These are phyloP conservation scores for Linum usitatissimum DNA, from an alignment of 345 rosid genomes.

Conservation along the genomic window DNA sequence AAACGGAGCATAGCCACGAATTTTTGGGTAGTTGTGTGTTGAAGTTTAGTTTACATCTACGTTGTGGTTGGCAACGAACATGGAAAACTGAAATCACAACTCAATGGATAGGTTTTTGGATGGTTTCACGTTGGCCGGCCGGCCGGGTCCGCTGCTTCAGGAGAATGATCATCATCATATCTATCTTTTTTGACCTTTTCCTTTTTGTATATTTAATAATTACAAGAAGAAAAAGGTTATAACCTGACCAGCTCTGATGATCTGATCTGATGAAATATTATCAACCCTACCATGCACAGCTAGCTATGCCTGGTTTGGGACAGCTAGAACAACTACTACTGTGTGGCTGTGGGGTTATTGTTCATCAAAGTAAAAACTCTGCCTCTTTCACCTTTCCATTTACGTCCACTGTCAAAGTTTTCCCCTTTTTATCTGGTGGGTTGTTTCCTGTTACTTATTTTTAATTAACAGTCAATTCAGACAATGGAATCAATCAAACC, in stretches of 20 bases:
- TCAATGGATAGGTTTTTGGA: background rate
- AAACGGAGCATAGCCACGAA: slow-evolving; percentile 11
- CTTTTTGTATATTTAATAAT: no score
- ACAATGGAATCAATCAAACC: no score
- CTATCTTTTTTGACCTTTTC: no score
- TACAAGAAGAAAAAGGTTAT: no score
- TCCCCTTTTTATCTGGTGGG: background rate
- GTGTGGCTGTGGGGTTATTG: slow-evolving; percentile 17
- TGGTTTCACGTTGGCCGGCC: background rate
- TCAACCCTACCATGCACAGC: background rate
- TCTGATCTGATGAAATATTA: background rate
- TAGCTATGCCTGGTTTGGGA: no score
- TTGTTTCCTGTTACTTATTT: background rate
- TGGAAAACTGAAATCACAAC: background rate
- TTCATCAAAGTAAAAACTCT: slow-evolving; percentile 11
- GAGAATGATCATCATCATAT: no score
- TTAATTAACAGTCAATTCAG: no score
- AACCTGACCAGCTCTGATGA: background rate
- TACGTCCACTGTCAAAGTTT: background rate
- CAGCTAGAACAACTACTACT: no score
- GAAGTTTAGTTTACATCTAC: background rate
- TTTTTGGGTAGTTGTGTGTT: slow-evolving; percentile 18
- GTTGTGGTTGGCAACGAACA: background rate
- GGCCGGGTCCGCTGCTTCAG: no score
- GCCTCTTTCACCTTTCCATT: slow-evolving; percentile 10